Evolutionary conservation across 352 stramenopile genomes (phyloP).

Genomic region (Pythium phragmiticola): DNA sequence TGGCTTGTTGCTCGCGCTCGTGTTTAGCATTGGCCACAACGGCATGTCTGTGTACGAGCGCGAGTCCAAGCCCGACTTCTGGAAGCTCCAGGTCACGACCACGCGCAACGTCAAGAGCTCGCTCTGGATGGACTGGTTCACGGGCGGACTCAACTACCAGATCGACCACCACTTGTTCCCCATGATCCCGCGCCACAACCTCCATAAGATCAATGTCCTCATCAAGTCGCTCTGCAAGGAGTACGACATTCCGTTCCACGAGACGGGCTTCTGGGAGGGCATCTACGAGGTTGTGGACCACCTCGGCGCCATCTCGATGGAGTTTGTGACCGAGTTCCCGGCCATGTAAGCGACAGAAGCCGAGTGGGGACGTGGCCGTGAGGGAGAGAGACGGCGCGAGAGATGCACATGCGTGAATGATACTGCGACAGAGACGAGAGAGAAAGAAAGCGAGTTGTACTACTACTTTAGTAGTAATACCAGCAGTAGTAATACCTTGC

Average conservation of each 20-base stretch:
- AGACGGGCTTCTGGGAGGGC: conserved; percentile 92
- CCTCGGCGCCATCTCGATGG: conserved; percentile 90
- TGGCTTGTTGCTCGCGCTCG: conserved; percentile 93
- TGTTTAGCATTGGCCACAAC: conserved; percentile 98
- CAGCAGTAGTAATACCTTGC: too few relatives aligned
- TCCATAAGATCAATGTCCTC: conserved; percentile 91
- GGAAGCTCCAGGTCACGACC: conserved; percentile 97
- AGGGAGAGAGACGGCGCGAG: neutral
- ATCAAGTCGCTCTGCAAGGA: conserved; percentile 97
- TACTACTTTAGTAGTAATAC: too few relatives aligned
- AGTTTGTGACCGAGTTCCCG: conserved; percentile 97
- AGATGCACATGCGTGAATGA: neutral
- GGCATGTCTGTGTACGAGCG: conserved; percentile 98
- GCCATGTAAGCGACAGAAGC: conserved; percentile 91
- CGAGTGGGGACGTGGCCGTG: neutral
- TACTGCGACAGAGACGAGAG: neutral
- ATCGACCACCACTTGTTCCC: conserved; percentile 99
- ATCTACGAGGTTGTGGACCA: conserved; percentile 94
- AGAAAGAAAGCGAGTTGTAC: neutral
- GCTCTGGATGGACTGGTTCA: conserved; percentile 98
- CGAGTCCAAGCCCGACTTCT: conserved; percentile 96
- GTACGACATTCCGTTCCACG: conserved; percentile 95
- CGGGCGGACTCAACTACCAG: conserved; percentile 97
- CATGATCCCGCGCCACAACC: conserved; percentile 95
- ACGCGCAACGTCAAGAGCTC: conserved; percentile 95